Evolutionary conservation across 1,284 basidiomycete species (phyloP).

Genomic region (Ustilago trichophora): DNA sequence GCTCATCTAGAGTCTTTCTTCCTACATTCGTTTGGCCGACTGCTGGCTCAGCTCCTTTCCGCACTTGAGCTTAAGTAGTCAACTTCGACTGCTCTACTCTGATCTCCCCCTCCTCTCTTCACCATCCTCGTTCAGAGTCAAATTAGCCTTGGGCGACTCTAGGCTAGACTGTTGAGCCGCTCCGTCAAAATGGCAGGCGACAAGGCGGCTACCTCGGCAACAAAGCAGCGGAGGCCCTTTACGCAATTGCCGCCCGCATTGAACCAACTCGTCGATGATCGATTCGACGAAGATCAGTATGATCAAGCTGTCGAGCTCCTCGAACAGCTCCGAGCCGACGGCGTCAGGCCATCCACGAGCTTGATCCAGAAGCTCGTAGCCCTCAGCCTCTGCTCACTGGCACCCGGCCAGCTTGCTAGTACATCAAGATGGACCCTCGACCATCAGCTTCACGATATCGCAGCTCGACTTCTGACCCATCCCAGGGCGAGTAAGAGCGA

Average conservation of each 20-base stretch:
- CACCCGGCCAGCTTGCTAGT: conserved; percentile 18
- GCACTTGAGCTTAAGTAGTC: too few species aligned
- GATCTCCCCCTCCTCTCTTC: too few species aligned
- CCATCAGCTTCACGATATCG: conserved; percentile 19
- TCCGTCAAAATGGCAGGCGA: conserved; percentile 16
- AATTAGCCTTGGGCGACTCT: too few species aligned
- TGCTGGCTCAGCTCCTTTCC: too few species aligned
- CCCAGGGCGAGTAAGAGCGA: conserved; percentile 7
- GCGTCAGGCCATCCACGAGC: conserved; percentile 7
- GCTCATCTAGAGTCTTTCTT: too few species aligned
- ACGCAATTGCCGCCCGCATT: conserved; percentile 10
- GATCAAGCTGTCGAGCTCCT: conserved; percentile 43
- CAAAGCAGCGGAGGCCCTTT: conserved; percentile 6
- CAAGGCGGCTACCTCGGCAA: background rate
- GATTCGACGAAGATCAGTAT: conserved; percentile 44
- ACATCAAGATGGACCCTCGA: conserved; percentile 37
- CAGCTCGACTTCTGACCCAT: conserved; percentile 11
- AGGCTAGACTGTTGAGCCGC: background rate
- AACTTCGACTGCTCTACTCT: too few species aligned
- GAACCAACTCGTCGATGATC: conserved; percentile 33
- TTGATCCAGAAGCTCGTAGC: conserved; percentile 31
- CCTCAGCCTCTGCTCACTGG: conserved; percentile 44
- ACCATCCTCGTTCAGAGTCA: too few species aligned
- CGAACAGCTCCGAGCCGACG: conserved; percentile 21
- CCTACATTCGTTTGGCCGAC: too few species aligned